Evolutionary conservation across 2,329 filamentous ascomycete genomes (phyloP).

Genomic region (Ophiostoma quercus): DNA sequence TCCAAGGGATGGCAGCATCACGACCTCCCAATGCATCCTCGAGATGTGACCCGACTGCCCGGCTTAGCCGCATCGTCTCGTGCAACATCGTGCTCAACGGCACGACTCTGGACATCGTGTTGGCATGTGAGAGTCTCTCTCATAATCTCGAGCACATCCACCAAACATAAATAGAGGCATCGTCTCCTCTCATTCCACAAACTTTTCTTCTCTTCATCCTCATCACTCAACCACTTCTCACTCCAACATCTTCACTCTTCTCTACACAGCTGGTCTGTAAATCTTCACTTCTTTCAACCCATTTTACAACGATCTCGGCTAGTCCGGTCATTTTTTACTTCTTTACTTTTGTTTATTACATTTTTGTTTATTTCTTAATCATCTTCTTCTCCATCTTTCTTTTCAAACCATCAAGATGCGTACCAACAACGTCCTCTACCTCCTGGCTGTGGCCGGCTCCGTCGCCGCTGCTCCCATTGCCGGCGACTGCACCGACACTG

Average conservation of each 20-base stretch:
- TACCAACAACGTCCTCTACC: background rate
- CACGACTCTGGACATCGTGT: background rate
- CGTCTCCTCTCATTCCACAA: background rate
- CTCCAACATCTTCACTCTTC: background rate
- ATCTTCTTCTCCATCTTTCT: background rate
- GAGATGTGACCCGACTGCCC: background rate
- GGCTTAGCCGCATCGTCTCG: background rate
- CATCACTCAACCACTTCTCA: background rate
- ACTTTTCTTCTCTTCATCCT: background rate
- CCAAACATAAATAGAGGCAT: conserved; percentile 1
- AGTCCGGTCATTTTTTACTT: background rate
- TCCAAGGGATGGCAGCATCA: background rate
- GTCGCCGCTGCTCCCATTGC: background rate
- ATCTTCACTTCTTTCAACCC: background rate
- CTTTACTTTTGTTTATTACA: background rate
- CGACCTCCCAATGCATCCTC: background rate
- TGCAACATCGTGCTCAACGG: background rate
- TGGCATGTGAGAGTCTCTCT: background rate
- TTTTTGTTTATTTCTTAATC: background rate
- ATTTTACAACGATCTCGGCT: background rate
- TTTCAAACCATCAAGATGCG: background rate
- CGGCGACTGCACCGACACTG: background rate
- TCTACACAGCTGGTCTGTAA: conserved; percentile 6
- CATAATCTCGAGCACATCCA: background rate
- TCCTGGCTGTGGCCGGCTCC: background rate